Evolutionary conservation across 139 green algal genomes (phyloP), one percentile per base, ranked within the genome.

Genomic region (Ettlia oleoabundans): DNA sequence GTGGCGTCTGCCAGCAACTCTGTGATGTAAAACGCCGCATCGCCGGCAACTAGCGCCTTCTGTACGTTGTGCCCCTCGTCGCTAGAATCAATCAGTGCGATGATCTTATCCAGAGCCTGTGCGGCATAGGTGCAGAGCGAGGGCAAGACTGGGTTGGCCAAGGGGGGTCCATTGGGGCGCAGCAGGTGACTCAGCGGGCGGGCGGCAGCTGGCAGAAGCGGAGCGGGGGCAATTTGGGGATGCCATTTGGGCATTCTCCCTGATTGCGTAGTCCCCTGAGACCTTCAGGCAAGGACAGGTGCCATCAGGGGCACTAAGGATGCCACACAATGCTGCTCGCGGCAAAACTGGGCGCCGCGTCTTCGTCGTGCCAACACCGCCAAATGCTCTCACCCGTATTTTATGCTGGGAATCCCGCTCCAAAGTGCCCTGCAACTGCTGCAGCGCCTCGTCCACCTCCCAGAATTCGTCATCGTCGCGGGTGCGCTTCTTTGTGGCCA

Each of bases 1-100:
- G 37, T 33, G 15, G 72, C 38, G 71, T 87, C 83, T 7, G 74
- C 15, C 22, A 87, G 65, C 4, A 87, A 38, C n/a, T 87, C 76
- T 1, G 65, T 30, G 9, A 87, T 33, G 38, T 52, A 76, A 32
- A 83, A 82, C 9, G 76, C 64, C 4, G 72, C 74, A 24, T 87
- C 83, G 22, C n/a, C 42, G 5, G 42, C 76, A 4, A 84, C 67
- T 19, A 87, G 51, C 7, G 76, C 69, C 4, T 30, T 43, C n/a
- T 84, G 76, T n/a, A 67, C 51, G 15, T 30, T 62, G 40, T 87
- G 84, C 6, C 7, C 6, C 10, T 82, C 72, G 58, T 87, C 83
- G 8, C 21, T 7, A 21, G 63, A 66, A 53, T 87, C 76, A 0
- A 84, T 28, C 42, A 82, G 42, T 5, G 55, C 22, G 6, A 52